Evolutionary conservation across 1,284 basidiomycete species (phyloP), one percentile per base, ranked within the genome.

Genomic region (Fomitopsis palustris): DNA sequence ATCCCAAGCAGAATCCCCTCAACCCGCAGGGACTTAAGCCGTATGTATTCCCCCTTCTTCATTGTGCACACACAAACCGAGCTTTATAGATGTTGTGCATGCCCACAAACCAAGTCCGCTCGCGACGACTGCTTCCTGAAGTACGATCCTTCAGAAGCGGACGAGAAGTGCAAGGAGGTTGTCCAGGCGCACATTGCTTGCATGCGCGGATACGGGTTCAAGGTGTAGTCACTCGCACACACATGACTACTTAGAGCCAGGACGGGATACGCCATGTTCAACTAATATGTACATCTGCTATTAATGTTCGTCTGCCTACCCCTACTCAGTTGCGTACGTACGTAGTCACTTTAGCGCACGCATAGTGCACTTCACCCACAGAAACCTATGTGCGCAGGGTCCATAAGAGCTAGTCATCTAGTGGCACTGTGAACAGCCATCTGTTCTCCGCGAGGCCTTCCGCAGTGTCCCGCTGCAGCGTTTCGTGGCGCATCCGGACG

Each of bases 71-170:
- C n/a, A n/a, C n/a, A n/a, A n/a, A n/a, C n/a, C n/a, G n/a, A n/a
- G n/a, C n/a, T n/a, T 1, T 16, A 21, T 64, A 95, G 89, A 63
- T 98, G 96, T 71, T 98, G 96, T 69, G 96, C 96, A 49, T 99
- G 96, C 74, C 95, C 95, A 14, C 85, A 95, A 67, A 97, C 95
- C 0, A 99, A 99, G 75, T 84, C 88, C 7, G 83, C 82, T 27
- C 83, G 96, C 37, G 96, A 99, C 75, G 90, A 95, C 67, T 99
- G 96, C 76, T 98, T 97, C 81, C 78, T 98, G 65, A 84, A 86
- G 63, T 82, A 81, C 65, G 85, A 87, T 67, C 75, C 86, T 7
- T 83, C 85, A 41, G 85, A 87, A 63, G 90, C 89, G 4, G 81
- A 84, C 60, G 86, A 87, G 61, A 88, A 89, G 72, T 98, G 96